Conservation (phyloP, 106 monocot genomes). For the Dendrobium catenatum region DNA sequence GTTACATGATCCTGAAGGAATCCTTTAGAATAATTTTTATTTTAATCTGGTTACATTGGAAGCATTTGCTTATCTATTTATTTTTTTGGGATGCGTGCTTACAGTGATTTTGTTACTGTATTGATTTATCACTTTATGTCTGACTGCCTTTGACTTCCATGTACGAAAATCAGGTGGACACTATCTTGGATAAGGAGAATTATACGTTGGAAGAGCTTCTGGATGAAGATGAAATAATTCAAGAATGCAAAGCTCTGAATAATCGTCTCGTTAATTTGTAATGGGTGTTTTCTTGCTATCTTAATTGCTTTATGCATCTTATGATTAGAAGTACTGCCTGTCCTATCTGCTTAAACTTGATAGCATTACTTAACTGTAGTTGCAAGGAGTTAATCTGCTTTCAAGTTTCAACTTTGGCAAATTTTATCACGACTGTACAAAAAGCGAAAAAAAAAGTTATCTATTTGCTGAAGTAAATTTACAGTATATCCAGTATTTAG, state of each 20-base stretch:
- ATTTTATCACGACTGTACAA: not conserved
- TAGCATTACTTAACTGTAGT: not conserved
- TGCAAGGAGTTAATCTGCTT: not conserved
- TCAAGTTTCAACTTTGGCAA: not conserved
- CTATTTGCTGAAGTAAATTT: not conserved
- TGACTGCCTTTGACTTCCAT: not conserved
- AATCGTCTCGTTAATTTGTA: slow-evolving; percentile 43
- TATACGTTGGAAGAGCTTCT: slow-evolving; percentile 44
- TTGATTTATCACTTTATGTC: not conserved
- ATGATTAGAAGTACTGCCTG: not conserved
- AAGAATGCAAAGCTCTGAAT: slow-evolving; percentile 52
- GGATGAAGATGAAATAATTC: slow-evolving; percentile 51
- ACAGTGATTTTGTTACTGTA: not conserved
- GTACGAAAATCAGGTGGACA: slow-evolving; percentile 33
- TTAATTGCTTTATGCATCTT: not conserved
- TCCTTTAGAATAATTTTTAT: not conserved
- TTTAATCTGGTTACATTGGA: not conserved
- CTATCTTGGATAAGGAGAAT: slow-evolving; percentile 40
- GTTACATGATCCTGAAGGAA: too few species aligned
- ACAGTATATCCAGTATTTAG: not conserved
- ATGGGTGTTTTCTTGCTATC: not conserved
- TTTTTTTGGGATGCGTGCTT: not conserved
- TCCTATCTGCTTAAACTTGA: not conserved
- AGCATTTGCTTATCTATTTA: not conserved
- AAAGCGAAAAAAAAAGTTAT: not conserved